Evolutionary conservation across 1,284 basidiomycete species (phyloP).

Genomic region (Fistulinella cinereoalba): DNA sequence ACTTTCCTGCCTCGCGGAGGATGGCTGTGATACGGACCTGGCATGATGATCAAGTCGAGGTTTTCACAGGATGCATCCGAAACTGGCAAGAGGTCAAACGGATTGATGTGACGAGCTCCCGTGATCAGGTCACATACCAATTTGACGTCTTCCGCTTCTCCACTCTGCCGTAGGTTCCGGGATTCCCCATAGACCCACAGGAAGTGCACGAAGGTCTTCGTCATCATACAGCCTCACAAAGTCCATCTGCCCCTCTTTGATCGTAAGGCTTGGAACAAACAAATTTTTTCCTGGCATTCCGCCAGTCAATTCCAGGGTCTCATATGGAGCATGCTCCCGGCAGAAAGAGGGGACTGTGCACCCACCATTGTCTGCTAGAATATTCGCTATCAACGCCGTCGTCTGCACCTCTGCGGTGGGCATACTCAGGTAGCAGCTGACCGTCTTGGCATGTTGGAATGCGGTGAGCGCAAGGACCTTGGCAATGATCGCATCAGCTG

Average conservation of each 20-base stretch:
- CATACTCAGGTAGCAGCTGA: slow-evolving; percentile 81
- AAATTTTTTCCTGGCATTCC: slow-evolving; percentile 57
- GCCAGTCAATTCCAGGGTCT: background rate
- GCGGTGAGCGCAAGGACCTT: slow-evolving; percentile 48
- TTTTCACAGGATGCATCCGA: slow-evolving; percentile 40
- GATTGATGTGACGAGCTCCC: background rate
- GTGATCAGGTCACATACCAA: slow-evolving; percentile 43
- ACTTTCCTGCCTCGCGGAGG: slow-evolving; percentile 8
- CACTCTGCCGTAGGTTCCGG: slow-evolving; percentile 57
- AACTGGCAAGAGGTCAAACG: slow-evolving; percentile 34
- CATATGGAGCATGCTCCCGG: background rate
- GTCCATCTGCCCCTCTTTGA: slow-evolving; percentile 55
- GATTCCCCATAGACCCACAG: slow-evolving; percentile 69
- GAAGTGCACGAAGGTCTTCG: slow-evolving; percentile 56
- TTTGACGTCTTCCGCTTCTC: slow-evolving; percentile 43
- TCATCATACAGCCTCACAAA: slow-evolving; percentile 58
- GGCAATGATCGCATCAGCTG: slow-evolving; percentile 54
- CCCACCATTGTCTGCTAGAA: slow-evolving; percentile 29
- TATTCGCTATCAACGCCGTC: slow-evolving; percentile 34
- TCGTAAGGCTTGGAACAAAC: slow-evolving; percentile 65
- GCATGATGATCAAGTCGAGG: slow-evolving; percentile 67
- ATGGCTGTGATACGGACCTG: slow-evolving; percentile 45
- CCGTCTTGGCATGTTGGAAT: slow-evolving; percentile 46
- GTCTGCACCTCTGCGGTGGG: slow-evolving; percentile 68
- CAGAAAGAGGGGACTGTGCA: background rate